A percentile compares a stretch with the other conserved stretches of the same genome.
Evolutionary conservation across 2,329 filamentous ascomycete species (phyloP).

Genomic region (Paraconiothyrium brasiliense): DNA sequence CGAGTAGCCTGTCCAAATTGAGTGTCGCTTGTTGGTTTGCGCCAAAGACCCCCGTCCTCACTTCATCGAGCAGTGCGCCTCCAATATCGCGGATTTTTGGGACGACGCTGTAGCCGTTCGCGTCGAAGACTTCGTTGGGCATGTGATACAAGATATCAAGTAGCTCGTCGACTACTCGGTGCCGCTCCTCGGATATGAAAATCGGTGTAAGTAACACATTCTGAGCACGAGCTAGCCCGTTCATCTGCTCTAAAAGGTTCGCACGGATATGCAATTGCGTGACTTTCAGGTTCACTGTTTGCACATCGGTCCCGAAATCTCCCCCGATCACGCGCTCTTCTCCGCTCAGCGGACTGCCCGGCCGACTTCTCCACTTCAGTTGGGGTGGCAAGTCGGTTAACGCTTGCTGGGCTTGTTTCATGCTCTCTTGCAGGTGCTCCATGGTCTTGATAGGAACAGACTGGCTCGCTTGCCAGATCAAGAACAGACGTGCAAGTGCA

Average conservation of each 20-base stretch:
- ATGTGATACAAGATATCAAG: slow-evolving; percentile 28
- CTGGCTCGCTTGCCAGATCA: slow-evolving; percentile 34
- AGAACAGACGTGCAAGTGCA: slow-evolving; percentile 29
- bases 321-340: slow-evolving; percentile 2
- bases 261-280: slow-evolving; percentile 34
- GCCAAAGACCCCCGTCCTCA: slow-evolving; percentile 26
- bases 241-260: slow-evolving; percentile 34
- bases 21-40: slow-evolving; percentile 26
- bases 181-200: slow-evolving; percentile 29
- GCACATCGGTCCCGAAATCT: slow-evolving; percentile 32
- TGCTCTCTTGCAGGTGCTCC: slow-evolving; percentile 27
- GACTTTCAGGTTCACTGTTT: slow-evolving; percentile 34
- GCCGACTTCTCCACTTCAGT: slow-evolving; percentile 22
- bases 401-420: slow-evolving; percentile 24
- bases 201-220: slow-evolving; percentile 24
- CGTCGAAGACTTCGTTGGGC: slow-evolving; percentile 32
- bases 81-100: slow-evolving; percentile 33
- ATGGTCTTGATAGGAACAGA: slow-evolving; percentile 23
- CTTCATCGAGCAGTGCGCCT: slow-evolving; percentile 28
- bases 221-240: slow-evolving; percentile 24
- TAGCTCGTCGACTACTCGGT: slow-evolving; percentile 29
- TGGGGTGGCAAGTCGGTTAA: slow-evolving; percentile 25
- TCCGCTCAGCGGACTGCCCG: slow-evolving; percentile 1
- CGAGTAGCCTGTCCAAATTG: slow-evolving; percentile 25
- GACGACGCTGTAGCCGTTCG: slow-evolving; percentile 33